Percentiles rank a stretch among this genome's conserved stretches.
Evolutionary conservation across 805 yeast genomes (phyloP).

Genomic region (Lipomyces japonicus): DNA sequence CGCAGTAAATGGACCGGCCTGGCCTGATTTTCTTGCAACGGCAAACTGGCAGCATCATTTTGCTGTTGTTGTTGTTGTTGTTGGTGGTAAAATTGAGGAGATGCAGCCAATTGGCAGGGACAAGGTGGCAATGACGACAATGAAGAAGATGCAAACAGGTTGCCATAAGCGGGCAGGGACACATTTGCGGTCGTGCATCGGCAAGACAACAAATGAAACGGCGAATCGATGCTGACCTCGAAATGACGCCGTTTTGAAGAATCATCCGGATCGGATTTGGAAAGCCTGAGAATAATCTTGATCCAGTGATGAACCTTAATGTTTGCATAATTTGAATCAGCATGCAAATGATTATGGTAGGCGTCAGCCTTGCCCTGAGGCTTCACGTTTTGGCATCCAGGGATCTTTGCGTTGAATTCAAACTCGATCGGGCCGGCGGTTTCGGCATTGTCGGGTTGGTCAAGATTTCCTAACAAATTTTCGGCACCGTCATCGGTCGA

Average conservation of each 20-base stretch:
- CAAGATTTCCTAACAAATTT: constrained; percentile 46
- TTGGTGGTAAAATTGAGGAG: not conserved
- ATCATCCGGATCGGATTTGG: constrained; percentile 53
- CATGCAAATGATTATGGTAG: constrained; percentile 47
- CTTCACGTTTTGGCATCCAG: constrained; percentile 40
- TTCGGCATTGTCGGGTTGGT: constrained; percentile 31
- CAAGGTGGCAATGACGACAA: constrained; percentile 46
- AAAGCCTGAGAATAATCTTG: constrained; percentile 77
- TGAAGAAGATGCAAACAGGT: constrained; percentile 42
- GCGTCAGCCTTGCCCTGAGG: not conserved
- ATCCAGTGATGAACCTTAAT: constrained; percentile 95
- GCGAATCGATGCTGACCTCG: constrained; percentile 93
- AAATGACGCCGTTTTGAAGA: constrained; percentile 73
- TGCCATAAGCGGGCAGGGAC: constrained; percentile 41
- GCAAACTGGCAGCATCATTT: not conserved
- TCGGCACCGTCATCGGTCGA: constrained; percentile 45
- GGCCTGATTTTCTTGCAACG: constrained; percentile 8
- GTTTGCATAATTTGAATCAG: constrained; percentile 75
- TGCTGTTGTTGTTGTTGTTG: not conserved
- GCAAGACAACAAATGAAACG: constrained; percentile 75
- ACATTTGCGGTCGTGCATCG: constrained; percentile 47
- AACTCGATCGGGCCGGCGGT: constrained; percentile 54
- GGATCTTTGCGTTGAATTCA: constrained; percentile 83
- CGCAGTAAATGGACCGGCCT: constrained; percentile 55
- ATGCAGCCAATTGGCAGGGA: constrained; percentile 12